These are phyloP conservation scores for Pseudomonodictys pantanalensis DNA, from an alignment of 495 filamentous ascomycete genomes.

Conservation along the genomic window DNA sequence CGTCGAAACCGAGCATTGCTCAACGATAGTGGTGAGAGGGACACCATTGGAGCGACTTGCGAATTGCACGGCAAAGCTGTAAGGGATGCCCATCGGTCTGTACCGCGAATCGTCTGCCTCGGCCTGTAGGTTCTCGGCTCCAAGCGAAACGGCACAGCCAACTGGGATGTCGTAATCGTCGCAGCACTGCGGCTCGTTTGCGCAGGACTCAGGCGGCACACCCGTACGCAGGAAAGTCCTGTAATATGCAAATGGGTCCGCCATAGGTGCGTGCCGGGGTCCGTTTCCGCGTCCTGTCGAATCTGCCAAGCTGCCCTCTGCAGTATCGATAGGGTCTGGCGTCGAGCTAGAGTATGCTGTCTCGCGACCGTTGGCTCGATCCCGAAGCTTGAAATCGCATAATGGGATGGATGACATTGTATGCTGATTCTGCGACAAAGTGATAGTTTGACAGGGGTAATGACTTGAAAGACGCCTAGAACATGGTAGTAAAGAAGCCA, in stretches of 20 bases:
- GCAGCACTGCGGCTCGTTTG: not conserved
- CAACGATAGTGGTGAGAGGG: constrained; percentile 24
- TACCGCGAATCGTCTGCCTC: constrained; percentile 1
- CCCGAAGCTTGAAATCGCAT: not conserved
- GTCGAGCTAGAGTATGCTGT: not conserved
- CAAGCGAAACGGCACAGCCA: too few species aligned
- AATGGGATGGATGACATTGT: not conserved
- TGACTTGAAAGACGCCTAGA: not conserved
- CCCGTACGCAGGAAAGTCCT: not conserved
- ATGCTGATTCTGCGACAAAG: not conserved
- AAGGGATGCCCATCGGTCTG: constrained; percentile 1
- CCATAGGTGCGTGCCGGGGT: not conserved
- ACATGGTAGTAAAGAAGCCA: not conserved
- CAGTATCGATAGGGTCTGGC: constrained; percentile 4
- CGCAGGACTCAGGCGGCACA: not conserved
- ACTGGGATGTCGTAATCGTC: not conserved
- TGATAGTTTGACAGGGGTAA: constrained; percentile 3
- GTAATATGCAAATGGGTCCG: constrained; percentile 6
- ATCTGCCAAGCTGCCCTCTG: not conserved
- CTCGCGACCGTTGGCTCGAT: constrained; percentile 1
- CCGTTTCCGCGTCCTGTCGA: not conserved
- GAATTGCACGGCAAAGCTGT: constrained; percentile 12
- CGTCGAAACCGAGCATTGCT: constrained; percentile 23
- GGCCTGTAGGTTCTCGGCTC: too few species aligned
- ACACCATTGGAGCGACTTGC: constrained; percentile 18